Conservation (phyloP, 2,329 filamentous ascomycete species). For the Alternaria panax region DNA sequence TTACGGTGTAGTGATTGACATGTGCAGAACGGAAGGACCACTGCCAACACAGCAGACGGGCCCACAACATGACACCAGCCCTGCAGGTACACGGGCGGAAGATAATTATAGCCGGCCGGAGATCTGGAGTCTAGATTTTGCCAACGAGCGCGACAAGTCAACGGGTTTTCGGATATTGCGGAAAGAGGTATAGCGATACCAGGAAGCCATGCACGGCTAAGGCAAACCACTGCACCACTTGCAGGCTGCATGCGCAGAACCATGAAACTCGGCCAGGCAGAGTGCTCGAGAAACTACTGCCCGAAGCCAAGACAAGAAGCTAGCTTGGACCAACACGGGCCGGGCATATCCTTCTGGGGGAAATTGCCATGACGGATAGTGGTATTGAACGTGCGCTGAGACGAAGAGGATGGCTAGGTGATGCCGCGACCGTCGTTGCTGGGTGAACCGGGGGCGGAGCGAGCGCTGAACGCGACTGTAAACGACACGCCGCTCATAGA, state of each 20-base stretch:
- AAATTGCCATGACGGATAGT: constrained; percentile 3
- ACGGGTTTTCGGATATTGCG: constrained; percentile 4
- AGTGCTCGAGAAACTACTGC: not conserved
- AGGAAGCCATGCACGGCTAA: not conserved
- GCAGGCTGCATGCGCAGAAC: not conserved
- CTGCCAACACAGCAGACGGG: not conserved
- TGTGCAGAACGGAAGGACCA: not conserved
- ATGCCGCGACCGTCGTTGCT: constrained; percentile 14
- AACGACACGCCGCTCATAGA: constrained; percentile 1
- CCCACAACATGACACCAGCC: constrained; percentile 2
- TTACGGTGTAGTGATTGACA: constrained; percentile 2
- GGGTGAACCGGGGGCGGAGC: constrained; percentile 23
- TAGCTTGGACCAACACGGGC: not conserved
- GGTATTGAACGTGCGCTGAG: constrained; percentile 15
- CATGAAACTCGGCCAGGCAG: not conserved
- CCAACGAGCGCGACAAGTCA: not conserved
- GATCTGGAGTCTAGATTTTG: not conserved
- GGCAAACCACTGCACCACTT: constrained; percentile 8
- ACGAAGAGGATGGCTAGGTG: constrained; percentile 4
- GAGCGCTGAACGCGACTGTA: not conserved
- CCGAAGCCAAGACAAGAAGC: not conserved
- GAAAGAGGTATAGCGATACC: constrained; percentile 1
- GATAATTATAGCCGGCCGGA: constrained; percentile 3
- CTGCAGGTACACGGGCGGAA: constrained; percentile 1
- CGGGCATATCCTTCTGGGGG: not conserved